Conservation (phyloP, 345 rosid species). For the Populus simonii region DNA sequence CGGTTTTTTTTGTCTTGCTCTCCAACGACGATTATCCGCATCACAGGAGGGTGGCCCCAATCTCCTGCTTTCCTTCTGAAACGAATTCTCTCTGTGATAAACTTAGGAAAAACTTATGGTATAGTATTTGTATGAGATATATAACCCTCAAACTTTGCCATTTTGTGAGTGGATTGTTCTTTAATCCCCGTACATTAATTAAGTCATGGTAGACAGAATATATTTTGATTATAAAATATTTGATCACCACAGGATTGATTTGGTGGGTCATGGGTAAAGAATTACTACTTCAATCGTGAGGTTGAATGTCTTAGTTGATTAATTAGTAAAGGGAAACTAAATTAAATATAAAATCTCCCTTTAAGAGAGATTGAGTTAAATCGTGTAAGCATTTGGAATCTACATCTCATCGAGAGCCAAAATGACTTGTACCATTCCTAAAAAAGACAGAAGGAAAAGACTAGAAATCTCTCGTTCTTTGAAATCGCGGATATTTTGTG, state of each 20-base stretch:
- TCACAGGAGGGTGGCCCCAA: background rate
- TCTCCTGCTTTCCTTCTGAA: background rate
- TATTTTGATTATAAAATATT: too few relatives aligned
- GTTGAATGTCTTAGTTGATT: too few relatives aligned
- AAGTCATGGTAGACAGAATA: too few relatives aligned
- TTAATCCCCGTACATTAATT: background rate
- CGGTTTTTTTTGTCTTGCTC: constrained; percentile 25
- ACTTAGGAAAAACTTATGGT: background rate
- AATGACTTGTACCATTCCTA: background rate
- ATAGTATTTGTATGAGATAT: background rate
- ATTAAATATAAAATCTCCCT: background rate
- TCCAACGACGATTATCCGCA: constrained; percentile 24
- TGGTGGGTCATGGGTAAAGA: too few relatives aligned
- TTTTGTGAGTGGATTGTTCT: background rate
- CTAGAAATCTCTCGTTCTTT: background rate
- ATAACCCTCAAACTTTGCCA: background rate
- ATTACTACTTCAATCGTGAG: too few relatives aligned
- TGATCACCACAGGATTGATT: too few relatives aligned
- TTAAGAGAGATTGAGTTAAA: background rate
- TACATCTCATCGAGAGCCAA: background rate
- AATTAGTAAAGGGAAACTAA: background rate
- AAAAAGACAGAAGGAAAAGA: background rate
- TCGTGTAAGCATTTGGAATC: background rate
- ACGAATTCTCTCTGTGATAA: background rate
- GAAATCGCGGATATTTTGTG: too few relatives aligned